Conservation (phyloP, 495 filamentous ascomycete genomes). For the Aspergillus campestris region DNA sequence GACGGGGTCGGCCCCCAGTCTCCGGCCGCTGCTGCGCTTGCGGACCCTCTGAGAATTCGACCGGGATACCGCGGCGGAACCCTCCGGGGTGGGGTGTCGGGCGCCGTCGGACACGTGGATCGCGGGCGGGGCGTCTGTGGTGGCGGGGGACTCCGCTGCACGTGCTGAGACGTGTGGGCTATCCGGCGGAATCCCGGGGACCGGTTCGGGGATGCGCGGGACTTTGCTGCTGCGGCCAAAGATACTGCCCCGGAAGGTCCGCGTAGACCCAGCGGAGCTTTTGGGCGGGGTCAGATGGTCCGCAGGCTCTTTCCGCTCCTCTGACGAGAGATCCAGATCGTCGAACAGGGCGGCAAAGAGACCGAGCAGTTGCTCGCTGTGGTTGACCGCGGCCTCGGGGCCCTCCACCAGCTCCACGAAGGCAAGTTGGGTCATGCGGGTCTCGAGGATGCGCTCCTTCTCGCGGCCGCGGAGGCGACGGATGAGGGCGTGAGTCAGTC, state of each 20-base stretch:
- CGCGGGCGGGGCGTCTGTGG: slow-evolving; percentile 27
- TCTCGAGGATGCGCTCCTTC: slow-evolving; percentile 72
- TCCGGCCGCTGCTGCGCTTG: slow-evolving; percentile 32
- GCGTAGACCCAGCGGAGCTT: slow-evolving; percentile 62
- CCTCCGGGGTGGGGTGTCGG: slow-evolving; percentile 12
- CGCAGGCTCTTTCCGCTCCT: slow-evolving; percentile 10
- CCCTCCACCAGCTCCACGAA: slow-evolving; percentile 77
- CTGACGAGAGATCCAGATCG: slow-evolving; percentile 32
- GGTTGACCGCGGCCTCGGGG: slow-evolving; percentile 72
- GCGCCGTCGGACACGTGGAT: slow-evolving; percentile 45
- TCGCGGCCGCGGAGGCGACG: slow-evolving; percentile 69
- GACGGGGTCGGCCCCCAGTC: slow-evolving; percentile 7
- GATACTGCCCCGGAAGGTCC: slow-evolving; percentile 65
- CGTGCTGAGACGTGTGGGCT: slow-evolving; percentile 12
- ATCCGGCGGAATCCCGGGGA: background rate
- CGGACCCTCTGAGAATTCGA: slow-evolving; percentile 40
- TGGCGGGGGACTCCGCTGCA: slow-evolving; percentile 2
- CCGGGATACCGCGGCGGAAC: slow-evolving; percentile 15
- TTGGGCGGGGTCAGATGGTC: slow-evolving; percentile 49
- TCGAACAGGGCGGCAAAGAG: slow-evolving; percentile 74
- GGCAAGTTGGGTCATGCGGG: slow-evolving; percentile 89
- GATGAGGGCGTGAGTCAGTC: slow-evolving; percentile 44
- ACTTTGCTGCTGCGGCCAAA: slow-evolving; percentile 48
- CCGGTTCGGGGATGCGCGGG: too few relatives aligned
- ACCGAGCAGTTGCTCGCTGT: slow-evolving; percentile 71